Evolutionary conservation across 2,329 filamentous ascomycete genomes (phyloP), one percentile per base, ranked within the genome.

Genomic region (Rhinocladiella similis): DNA sequence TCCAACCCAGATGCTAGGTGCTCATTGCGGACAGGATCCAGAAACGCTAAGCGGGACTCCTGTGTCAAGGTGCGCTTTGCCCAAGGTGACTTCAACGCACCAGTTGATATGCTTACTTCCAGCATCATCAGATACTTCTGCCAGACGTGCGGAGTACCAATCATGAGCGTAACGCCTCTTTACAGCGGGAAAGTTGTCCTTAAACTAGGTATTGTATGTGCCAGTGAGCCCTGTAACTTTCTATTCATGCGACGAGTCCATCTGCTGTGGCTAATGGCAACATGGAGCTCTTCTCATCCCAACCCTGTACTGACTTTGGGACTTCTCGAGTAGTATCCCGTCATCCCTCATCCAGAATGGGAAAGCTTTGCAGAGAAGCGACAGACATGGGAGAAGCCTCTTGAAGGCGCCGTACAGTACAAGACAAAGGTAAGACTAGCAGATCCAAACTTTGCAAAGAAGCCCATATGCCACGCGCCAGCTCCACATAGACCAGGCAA

Each of bases 1-100:
- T 18, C 29, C 10, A 20, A 29, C 20, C 39, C n/a, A 16, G 22
- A 27, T 14, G 3, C 38, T 18, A n/a, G 38, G n/a, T 19, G 16
- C 16, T 18, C 18, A 45, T 38, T 38, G 10, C 14, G 20, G 14
- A 19, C 38, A 46, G 16, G 79, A 82, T 60, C 67, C 66, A 10
- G 69, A 71, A 14, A 80, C 78, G 3, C 60, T 70, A 33, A 80
- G 77, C 59, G 79, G 79, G 2, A 79, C 76, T 29, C 68, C 70
- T 2, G 69, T 81, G 3, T 66, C 51, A 33, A 57, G 58, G 58
- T 57, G 52, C 12, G 53, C n/a, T 7, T 14, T 13, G 27, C 46
- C 22, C 22, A 25, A 25, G 22, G 22, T 25, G 25, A 16, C 7
- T 47, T 47, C n/a, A 22, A 29, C 20, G 7, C 13, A 14, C 13